Percentiles rank a stretch among this genome's conserved stretches.
Evolutionary conservation across 2,329 filamentous ascomycete genomes (phyloP).

Genomic region (Xylariaceae sp.): DNA sequence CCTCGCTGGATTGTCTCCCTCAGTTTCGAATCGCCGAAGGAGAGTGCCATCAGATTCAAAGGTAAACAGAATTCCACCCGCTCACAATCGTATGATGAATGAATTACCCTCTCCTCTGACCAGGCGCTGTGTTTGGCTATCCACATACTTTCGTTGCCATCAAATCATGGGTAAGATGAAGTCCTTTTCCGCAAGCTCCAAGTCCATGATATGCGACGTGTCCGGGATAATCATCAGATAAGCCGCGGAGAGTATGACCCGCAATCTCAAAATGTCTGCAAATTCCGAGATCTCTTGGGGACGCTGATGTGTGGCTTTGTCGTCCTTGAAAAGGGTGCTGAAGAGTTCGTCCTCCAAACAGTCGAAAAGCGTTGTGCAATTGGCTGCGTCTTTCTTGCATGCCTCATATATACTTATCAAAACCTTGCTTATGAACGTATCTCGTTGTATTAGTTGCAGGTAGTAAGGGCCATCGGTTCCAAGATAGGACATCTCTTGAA

Average conservation of each 20-base stretch:
- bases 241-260: background rate
- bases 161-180: background rate
- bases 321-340: background rate
- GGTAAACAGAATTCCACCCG: too few species aligned
- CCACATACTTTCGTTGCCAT: too few species aligned
- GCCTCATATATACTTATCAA: background rate
- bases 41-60: too few species aligned
- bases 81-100: too few species aligned
- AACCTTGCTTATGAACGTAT: background rate
- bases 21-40: too few species aligned
- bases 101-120: too few species aligned
- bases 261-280: background rate
- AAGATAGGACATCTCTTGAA: background rate
- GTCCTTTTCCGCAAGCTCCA: background rate
- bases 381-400: background rate
- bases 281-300: background rate
- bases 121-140: too few species aligned
- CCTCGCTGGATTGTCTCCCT: too few species aligned
- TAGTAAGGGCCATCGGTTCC: background rate
- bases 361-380: background rate
- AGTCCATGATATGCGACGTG: background rate
- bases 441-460: background rate
- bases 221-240: background rate
- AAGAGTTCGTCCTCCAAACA: background rate
- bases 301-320: background rate